These are phyloP conservation scores for Letharia lupina DNA, from an alignment of 495 filamentous ascomycete genomes.

Conservation along the genomic window DNA sequence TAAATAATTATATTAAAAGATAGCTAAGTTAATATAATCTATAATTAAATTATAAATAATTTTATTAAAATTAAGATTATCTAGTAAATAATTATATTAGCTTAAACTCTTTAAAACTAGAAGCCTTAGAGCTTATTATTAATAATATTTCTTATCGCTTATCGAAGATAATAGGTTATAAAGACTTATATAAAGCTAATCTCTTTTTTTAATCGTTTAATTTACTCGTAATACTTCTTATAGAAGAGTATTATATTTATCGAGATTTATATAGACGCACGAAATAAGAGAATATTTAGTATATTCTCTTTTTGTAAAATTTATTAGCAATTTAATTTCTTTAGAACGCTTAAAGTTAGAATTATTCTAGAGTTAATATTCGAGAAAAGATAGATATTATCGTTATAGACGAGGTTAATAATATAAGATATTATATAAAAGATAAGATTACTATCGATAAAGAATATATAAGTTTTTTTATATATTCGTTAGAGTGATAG, in stretches of 20 bases:
- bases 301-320: slow-evolving; percentile 17
- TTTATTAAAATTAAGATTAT: slow-evolving; percentile 19
- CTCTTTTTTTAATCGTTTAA: slow-evolving; percentile 11
- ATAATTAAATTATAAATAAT: slow-evolving; percentile 19
- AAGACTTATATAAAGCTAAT: slow-evolving; percentile 19
- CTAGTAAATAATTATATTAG: background rate
- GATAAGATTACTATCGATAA: slow-evolving; percentile 12
- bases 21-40: slow-evolving; percentile 15
- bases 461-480: slow-evolving; percentile 18
- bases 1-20: slow-evolving; percentile 23
- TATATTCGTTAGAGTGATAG: background rate
- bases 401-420: slow-evolving; percentile 18
- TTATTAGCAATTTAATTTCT: slow-evolving; percentile 5
- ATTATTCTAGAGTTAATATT: too few relatives aligned
- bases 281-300: slow-evolving; percentile 16
- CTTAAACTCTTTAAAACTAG: background rate
- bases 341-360: background rate
- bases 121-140: slow-evolving; percentile 13
- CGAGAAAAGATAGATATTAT: slow-evolving; percentile 12
- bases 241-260: background rate
- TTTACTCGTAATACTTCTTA: slow-evolving; percentile 4
- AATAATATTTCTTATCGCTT: slow-evolving; percentile 18
- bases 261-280: background rate
- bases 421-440: slow-evolving; percentile 21
- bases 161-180: slow-evolving; percentile 21